Conservation (phyloP, 768 basidiomycete genomes). For the Xerocomellus chrysenteron region DNA sequence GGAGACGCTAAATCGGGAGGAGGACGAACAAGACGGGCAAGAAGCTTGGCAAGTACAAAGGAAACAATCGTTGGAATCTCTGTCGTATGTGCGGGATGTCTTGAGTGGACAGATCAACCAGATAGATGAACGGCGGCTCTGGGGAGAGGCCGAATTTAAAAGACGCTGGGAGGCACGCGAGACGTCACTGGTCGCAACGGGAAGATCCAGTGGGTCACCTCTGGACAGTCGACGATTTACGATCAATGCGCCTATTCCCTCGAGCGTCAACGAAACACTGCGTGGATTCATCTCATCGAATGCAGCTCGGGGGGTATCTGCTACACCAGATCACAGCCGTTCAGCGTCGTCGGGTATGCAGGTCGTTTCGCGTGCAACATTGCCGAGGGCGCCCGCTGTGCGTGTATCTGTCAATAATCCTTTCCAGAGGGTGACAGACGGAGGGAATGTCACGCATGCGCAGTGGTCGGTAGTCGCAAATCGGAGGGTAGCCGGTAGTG, state of each 20-base stretch:
- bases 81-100: slow-evolving; percentile 77
- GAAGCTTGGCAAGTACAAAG: slow-evolving; percentile 43
- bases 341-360: slow-evolving; percentile 15
- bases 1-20: slow-evolving; percentile 62
- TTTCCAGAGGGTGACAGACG: slow-evolving; percentile 25
- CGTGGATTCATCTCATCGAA: slow-evolving; percentile 23
- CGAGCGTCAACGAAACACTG: slow-evolving; percentile 21
- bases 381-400: slow-evolving; percentile 19
- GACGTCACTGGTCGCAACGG: slow-evolving; percentile 21
- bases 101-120: slow-evolving; percentile 51
- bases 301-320: slow-evolving; percentile 2
- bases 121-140: slow-evolving; percentile 66
- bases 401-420: slow-evolving; percentile 31
- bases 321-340: slow-evolving; percentile 10
- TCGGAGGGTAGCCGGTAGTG: slow-evolving; percentile 1
- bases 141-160: slow-evolving; percentile 50
- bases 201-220: slow-evolving; percentile 16
- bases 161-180: slow-evolving; percentile 37
- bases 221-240: slow-evolving; percentile 18
- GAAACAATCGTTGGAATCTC: slow-evolving; percentile 68
- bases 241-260: slow-evolving; percentile 8
- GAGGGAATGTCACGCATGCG: neutral
- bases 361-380: slow-evolving; percentile 11
- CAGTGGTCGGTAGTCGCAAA: slow-evolving; percentile 1
- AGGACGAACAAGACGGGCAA: slow-evolving; percentile 34